phyloP scores from a whole-genome alignment of 106 monocot genomes.

The Dendrobium chrysotoxum region DNA sequence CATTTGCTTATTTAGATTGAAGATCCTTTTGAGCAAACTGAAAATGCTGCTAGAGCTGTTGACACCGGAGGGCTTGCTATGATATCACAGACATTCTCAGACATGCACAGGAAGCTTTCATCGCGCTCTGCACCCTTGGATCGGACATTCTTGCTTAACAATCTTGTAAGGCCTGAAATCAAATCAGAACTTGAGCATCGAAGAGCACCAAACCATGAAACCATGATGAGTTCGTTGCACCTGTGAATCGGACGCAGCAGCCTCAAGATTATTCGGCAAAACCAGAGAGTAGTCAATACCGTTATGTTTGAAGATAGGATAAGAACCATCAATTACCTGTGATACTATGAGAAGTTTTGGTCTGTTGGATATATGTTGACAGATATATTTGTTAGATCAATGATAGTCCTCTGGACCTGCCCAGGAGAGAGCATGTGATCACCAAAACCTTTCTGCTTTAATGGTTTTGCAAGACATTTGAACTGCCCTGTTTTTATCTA shows the following conservation, averaged over 20 bases:
- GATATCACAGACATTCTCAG: conserved; percentile 28
- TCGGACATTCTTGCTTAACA: conserved; percentile 23
- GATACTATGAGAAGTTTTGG: neutral
- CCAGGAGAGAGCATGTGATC: too few relatives aligned
- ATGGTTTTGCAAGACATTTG: too few relatives aligned
- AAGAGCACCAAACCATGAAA: neutral
- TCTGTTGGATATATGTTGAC: neutral
- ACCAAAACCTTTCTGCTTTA: too few relatives aligned
- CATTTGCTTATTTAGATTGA: conserved; percentile 33
- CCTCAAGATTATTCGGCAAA: neutral
- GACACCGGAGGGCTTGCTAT: conserved; percentile 1
- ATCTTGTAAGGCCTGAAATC: conserved; percentile 22
- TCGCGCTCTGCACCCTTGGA: conserved; percentile 9
- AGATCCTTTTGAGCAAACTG: conserved; percentile 64
- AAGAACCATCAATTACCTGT: neutral
- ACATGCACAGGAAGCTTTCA: conserved; percentile 14
- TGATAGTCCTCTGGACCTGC: neutral
- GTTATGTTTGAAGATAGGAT: neutral
- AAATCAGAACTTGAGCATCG: conserved; percentile 2
- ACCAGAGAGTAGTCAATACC: neutral
- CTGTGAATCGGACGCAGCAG: neutral
- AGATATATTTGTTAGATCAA: neutral
- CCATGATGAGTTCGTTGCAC: neutral
- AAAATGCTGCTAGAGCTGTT: conserved; percentile 60
- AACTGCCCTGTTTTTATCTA: too few relatives aligned